Percentiles rank a stretch among this genome's conserved stretches.
Evolutionary conservation across 306 rosid species (phyloP).

Genomic region (Pyrus communis): DNA sequence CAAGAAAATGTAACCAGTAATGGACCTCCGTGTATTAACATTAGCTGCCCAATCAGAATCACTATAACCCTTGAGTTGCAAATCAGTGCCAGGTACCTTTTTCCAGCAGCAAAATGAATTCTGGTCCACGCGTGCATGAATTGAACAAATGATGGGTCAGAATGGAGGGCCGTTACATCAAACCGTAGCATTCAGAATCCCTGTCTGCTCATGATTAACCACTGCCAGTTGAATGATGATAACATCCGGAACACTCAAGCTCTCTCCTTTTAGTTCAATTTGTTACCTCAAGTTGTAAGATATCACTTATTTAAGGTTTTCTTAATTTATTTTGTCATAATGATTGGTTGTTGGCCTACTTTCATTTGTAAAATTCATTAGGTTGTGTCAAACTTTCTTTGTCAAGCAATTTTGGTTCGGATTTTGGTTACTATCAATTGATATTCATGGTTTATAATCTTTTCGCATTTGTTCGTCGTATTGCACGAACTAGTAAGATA

Average conservation of each 20-base stretch:
- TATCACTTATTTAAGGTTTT: slow-evolving; percentile 5
- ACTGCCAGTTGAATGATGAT: slow-evolving; percentile 23
- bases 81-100: slow-evolving; percentile 25
- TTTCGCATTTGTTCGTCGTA: background rate
- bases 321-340: background rate
- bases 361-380: slow-evolving; percentile 7
- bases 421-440: slow-evolving; percentile 12
- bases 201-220: slow-evolving; percentile 22
- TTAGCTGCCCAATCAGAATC: no score
- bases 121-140: slow-evolving; percentile 24
- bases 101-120: slow-evolving; percentile 21
- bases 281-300: slow-evolving; percentile 24
- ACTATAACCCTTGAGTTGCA: no score
- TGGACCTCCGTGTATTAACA: no score
- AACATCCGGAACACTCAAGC: background rate
- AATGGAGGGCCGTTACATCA: slow-evolving; percentile 23
- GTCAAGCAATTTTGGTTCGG: slow-evolving; percentile 9
- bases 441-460: background rate
- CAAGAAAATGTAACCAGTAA: no score
- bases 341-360: slow-evolving; percentile 12
- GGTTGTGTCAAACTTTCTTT: background rate
- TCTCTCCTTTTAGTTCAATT: background rate
- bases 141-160: slow-evolving; percentile 30
- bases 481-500: background rate
- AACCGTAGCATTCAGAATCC: slow-evolving; percentile 27